Evolutionary conservation across 768 basidiomycete species (phyloP), one percentile per base, ranked within the genome.

Genomic region (Mycena olivaceomarginata): DNA sequence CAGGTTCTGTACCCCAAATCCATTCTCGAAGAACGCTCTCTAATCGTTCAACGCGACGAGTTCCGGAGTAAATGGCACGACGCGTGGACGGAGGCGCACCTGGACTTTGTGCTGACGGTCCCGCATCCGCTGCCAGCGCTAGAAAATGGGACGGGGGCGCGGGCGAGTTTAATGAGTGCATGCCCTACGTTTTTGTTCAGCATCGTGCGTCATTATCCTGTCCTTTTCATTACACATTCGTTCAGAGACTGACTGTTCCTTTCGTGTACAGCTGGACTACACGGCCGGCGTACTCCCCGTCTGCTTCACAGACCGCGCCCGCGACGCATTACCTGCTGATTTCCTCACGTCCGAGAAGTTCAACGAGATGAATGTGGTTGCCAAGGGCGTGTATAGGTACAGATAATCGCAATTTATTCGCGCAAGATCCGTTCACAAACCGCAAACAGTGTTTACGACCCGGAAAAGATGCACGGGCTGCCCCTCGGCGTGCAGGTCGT

Each of bases 181-280:
- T 91, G 90, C 9, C 94, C 93, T 81, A 92, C 93, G 0, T 91
- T 92, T 80, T 80, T 95, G 43, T 95, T 93, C 85, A 95, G 93
- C 75, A 78, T 95, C 80, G 94, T 93, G 59, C 59, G 92, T 87
- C 18, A 12, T 63, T n/a, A 2, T 63, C 18, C 10, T n/a, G 11
- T 43, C 11, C 22, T 12, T 40, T 40, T 40, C 39, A 2, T 63
- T 48, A 56, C 40, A 70, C 22, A 20, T n/a, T 73, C 39, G 9
- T 53, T 77, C 70, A 22, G 16, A 45, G 9, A 37, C 39, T 18
- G 53, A 18, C 46, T 41, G 11, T 11, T 70, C 43, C 18, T 16
- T 46, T 13, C 66, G 39, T 16, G 1, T 64, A 18, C 68, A 90
- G 90, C 84, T 93, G 37, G 92, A 94, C 80, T 91, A 89, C 75